These are phyloP conservation scores for Hypoxylon subgilvum DNA, from an alignment of 495 filamentous ascomycete species.

Conservation along the genomic window DNA sequence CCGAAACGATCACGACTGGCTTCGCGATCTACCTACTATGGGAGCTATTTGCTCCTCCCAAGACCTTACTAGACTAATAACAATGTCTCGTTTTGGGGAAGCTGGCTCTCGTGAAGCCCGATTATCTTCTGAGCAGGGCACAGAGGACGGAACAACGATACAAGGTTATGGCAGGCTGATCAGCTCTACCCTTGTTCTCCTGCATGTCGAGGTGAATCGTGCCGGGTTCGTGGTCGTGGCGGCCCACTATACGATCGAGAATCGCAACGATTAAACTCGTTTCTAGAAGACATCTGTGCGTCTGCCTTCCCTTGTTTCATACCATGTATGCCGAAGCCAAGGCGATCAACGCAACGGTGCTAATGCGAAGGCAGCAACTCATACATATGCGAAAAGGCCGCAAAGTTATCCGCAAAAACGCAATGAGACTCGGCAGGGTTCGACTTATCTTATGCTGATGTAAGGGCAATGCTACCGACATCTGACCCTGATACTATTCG, in stretches of 20 bases:
- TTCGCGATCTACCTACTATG: slow-evolving; percentile 49
- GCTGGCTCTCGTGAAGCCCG: neutral
- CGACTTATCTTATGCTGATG: neutral
- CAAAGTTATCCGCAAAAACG: neutral
- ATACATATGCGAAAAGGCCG: slow-evolving; percentile 3
- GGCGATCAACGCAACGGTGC: slow-evolving; percentile 34
- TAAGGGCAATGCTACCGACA: neutral
- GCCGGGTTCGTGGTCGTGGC: slow-evolving; percentile 31
- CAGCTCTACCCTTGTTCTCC: slow-evolving; percentile 30
- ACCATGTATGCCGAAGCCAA: slow-evolving; percentile 34
- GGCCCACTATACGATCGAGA: slow-evolving; percentile 31
- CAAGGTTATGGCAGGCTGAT: slow-evolving; percentile 26
- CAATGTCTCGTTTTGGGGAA: neutral
- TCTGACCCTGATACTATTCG: slow-evolving; percentile 14
- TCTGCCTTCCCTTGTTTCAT: slow-evolving; percentile 29
- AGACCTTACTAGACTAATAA: slow-evolving; percentile 30
- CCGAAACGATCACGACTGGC: slow-evolving; percentile 61
- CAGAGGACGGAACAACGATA: slow-evolving; percentile 18
- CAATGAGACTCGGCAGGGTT: slow-evolving; percentile 4
- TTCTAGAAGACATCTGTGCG: slow-evolving; percentile 37
- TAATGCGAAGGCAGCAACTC: slow-evolving; percentile 20
- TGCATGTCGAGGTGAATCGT: slow-evolving; percentile 27
- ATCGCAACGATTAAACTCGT: slow-evolving; percentile 27
- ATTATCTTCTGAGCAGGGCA: slow-evolving; percentile 6
- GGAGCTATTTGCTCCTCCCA: slow-evolving; percentile 55